phyloP scores from a whole-genome alignment of 352 stramenopile species.

The Phytopythium montanum region DNA sequence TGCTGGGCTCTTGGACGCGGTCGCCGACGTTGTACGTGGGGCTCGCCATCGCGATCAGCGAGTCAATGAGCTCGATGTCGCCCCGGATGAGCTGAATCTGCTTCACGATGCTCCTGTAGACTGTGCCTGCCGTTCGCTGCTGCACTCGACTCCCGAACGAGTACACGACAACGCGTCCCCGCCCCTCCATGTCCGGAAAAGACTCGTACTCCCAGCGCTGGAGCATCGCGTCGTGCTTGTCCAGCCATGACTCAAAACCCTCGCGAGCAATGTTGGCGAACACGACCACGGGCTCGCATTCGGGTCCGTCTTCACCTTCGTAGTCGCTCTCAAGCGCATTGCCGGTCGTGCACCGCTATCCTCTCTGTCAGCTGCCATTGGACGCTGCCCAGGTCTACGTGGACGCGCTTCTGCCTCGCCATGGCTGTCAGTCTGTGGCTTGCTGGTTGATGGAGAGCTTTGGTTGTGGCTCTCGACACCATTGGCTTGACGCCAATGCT shows the following conservation, averaged over 20 bases:
- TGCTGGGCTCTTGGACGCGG: no score
- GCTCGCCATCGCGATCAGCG: not conserved
- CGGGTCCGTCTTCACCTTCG: not conserved
- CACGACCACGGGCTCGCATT: not conserved
- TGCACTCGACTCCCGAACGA: not conserved
- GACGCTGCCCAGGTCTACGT: not conserved
- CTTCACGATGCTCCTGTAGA: not conserved
- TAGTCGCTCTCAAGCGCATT: not conserved
- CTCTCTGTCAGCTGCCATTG: not conserved
- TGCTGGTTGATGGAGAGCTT: no score
- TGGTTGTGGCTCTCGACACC: no score
- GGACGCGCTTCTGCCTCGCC: not conserved
- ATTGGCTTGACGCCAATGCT: no score
- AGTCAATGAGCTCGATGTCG: not conserved
- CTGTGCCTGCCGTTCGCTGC: not conserved
- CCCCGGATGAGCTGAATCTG: not conserved
- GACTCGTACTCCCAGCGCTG: conserved; percentile 1
- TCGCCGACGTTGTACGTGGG: not conserved
- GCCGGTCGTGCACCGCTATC: not conserved
- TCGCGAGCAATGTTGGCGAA: not conserved
- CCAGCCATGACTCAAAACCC: not conserved
- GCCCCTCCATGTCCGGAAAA: not conserved
- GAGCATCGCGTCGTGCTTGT: not conserved
- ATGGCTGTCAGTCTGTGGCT: no score
- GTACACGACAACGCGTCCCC: not conserved